Evolutionary conservation across 306 rosid species (phyloP).

Genomic region (Vigna reflexopilosa): DNA sequence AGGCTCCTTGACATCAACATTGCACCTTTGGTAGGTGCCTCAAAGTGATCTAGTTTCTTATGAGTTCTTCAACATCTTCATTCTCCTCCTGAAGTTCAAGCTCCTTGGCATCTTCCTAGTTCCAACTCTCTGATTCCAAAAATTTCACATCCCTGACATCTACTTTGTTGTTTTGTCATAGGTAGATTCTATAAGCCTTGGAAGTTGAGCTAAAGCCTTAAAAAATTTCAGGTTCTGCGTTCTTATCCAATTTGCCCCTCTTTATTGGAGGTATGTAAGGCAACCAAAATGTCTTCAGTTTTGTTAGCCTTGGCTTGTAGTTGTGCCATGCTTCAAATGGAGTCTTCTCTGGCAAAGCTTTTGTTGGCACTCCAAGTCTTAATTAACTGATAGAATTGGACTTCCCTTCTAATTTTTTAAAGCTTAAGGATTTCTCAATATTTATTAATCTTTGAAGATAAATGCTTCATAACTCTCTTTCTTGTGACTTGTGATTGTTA

Average conservation of each 20-base stretch:
- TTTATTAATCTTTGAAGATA: background rate
- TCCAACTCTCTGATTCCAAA: background rate
- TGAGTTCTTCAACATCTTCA: too few species aligned
- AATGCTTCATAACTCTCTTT: conserved; percentile 14
- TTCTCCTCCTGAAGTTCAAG: too few species aligned
- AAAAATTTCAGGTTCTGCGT: background rate
- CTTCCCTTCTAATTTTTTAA: conserved; percentile 26
- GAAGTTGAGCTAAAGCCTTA: background rate
- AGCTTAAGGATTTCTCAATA: conserved; percentile 12
- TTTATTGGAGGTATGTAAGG: too few species aligned
- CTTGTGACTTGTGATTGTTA: background rate
- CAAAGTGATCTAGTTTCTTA: too few species aligned
- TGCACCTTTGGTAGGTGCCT: too few species aligned
- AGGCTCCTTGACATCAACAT: too few species aligned
- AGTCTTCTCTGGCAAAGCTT: too few species aligned
- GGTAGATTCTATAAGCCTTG: too few species aligned
- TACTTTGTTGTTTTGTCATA: background rate
- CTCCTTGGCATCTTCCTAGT: background rate
- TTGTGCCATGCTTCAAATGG: background rate
- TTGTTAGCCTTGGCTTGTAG: background rate
- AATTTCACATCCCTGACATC: background rate
- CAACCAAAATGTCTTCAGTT: background rate
- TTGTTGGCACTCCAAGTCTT: too few species aligned
- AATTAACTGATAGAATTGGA: conserved; percentile 1
- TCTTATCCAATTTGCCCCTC: background rate